Base-by-base conservation (phyloP, 2,329 filamentous ascomycete genomes). In the Paracamarosporium sp. region DNA sequence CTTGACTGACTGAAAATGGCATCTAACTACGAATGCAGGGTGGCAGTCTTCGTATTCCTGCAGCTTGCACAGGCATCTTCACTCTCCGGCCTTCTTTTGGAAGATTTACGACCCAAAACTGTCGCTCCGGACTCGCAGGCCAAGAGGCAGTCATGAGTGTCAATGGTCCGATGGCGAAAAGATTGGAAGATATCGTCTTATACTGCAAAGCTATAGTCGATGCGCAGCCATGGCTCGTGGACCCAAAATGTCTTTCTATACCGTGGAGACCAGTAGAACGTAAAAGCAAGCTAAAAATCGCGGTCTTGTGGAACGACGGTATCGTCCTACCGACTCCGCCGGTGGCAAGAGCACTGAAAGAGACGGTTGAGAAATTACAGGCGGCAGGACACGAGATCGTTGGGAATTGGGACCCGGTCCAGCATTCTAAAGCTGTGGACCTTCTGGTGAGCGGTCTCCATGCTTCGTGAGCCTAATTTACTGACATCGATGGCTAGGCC, bases 111-210 rank as follows among this genome's bases (percentile, higher is more conserved):
- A 86, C 86, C 75, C 75, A 78, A 54, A 72, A 79, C 27, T 80
- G 79, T 11, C 64, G 84, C 40, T 86, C 85, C 1, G 86, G 86
- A 8, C 81, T 90, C 72, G 82, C 84, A 1, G 88, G 88, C 2
- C 87, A 90, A 67, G 88, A 90, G 70, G 85, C 86, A 2, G 84
- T 90, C 0, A 79, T 80, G 51, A 86, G 84, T 20, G 85, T 89
- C 31, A 88, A 89, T 61, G 88, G 88, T 0, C 88, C 88, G 0
- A 80, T 90, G 79, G 82, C 84, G 1, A 79, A 79, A 27, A 83
- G 81, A 0, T 73, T 90, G 0, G 77, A 78, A 5, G 86, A 88
- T 58, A 77, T 82, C 12, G 67, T 69, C 2, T 67, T 82, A 48
- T 82, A 77, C 56, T 71, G 75, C 2, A 76, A 77, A 58, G 73